Evolutionary conservation across 1,139 yeast species (phyloP).

Genomic region (Saccharomyces hybrid): DNA sequence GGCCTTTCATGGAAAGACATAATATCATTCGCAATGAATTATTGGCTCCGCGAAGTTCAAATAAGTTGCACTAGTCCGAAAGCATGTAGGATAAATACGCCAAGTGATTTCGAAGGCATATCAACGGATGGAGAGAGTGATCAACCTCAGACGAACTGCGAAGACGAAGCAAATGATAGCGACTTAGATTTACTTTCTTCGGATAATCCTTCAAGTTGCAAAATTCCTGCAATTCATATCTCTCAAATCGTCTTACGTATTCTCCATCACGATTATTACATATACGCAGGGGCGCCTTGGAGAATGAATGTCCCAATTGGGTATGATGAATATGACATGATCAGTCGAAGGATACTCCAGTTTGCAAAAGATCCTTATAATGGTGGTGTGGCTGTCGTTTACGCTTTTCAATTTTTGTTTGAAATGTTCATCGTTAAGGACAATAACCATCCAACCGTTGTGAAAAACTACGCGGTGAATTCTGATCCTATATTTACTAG

Average conservation of each 20-base stretch:
- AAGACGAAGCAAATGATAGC: conserved; percentile 20
- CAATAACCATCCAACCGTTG: conserved; percentile 11
- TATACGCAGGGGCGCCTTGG: conserved; percentile 76
- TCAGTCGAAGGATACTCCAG: conserved; percentile 40
- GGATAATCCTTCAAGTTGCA: conserved; percentile 35
- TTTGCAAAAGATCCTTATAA: conserved; percentile 27
- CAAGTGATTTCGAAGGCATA: not conserved
- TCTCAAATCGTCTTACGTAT: conserved; percentile 66
- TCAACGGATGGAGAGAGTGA: not conserved
- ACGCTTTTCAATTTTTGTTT: conserved; percentile 56
- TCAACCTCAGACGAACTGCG: not conserved
- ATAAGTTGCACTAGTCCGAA: conserved; percentile 13
- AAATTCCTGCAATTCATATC: conserved; percentile 57
- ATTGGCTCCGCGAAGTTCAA: conserved; percentile 38
- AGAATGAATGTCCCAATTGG: conserved; percentile 71
- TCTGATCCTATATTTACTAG: conserved; percentile 50
- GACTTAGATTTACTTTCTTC: conserved; percentile 18
- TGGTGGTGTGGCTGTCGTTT: conserved; percentile 48
- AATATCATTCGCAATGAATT: conserved; percentile 53
- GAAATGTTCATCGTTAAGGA: conserved; percentile 46
- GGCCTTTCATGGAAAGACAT: conserved; percentile 53
- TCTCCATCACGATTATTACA: conserved; percentile 70
- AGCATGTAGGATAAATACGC: conserved; percentile 10
- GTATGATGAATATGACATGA: conserved; percentile 45
- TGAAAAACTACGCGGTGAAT: conserved; percentile 38